Percentiles rank a stretch among this genome's conserved stretches.
Conservation (phyloP, 2,329 filamentous ascomycete species). For the Aureobasidium sp. region DNA sequence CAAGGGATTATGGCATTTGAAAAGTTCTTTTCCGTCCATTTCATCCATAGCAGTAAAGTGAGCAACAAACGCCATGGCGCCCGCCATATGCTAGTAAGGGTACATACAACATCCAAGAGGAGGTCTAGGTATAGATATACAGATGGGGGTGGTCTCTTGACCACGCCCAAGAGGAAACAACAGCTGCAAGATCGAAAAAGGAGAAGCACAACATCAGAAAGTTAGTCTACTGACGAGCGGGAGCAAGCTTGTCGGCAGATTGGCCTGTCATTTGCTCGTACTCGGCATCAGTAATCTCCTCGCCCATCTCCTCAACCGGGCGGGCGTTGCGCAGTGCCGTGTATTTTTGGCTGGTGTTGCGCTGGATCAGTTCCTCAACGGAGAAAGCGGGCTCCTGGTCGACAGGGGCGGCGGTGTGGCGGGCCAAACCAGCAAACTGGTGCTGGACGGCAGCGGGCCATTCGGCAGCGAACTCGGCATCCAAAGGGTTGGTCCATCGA, state of each 20-base stretch:
- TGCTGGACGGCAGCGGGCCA: constrained; percentile 28
- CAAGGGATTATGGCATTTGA: not conserved
- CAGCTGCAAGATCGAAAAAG: not conserved
- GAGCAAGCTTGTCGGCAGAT: not conserved
- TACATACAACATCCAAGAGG: constrained; percentile 6
- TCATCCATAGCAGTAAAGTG: not conserved
- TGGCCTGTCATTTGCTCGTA: not conserved
- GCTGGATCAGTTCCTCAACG: not conserved
- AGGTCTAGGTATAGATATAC: constrained; percentile 4
- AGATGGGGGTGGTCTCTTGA: not conserved
- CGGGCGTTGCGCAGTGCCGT: not conserved
- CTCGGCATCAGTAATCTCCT: not conserved
- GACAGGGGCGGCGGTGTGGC: constrained; percentile 17
- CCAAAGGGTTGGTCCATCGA: constrained; percentile 29
- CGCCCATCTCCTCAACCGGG: not conserved
- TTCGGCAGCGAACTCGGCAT: constrained; percentile 28
- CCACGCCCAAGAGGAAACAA: not conserved
- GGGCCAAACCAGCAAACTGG: constrained; percentile 21
- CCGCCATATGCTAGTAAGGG: constrained; percentile 6
- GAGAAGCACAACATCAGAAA: not conserved
- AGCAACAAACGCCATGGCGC: constrained; percentile 3
- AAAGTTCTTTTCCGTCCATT: not conserved
- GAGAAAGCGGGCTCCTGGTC: not conserved
- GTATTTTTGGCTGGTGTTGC: constrained; percentile 5
- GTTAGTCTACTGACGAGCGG: not conserved